Base-by-base conservation (phyloP, 352 stramenopile species). In the Phytopythium helicoides region DNA sequence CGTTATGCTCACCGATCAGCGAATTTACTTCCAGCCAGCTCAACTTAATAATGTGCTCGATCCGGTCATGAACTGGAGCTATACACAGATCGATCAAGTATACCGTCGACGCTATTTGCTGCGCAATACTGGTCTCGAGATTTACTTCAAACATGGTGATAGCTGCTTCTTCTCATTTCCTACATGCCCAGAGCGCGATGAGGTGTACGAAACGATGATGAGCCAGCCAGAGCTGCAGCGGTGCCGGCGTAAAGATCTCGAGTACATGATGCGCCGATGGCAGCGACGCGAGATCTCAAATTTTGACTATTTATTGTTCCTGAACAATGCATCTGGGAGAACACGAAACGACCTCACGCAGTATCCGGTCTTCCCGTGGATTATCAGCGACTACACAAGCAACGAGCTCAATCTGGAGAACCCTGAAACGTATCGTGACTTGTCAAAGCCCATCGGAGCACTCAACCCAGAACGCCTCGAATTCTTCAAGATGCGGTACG, bases 301-400 rank as follows among this genome's bases (percentile, higher is more conserved):
- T 64, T 99, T 97, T 56, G 82, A 93, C 11, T 97, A 97, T 60
- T 63, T 97, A 25, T 63, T 72, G 39, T 91, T 88, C 44, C 65
- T 97, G 15, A 97, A 97, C 64, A 89, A 89, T 45, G 66, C 80
- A 12, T 83, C 86, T 6, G 87, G 85, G 0, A 71, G 89, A 19
- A 92, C 76, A 22, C 66, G 73, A 26, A 95, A 96, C 53, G 89
- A 97, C 47, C 42, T 97, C 52, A 94, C 80, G 15, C 93, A 98
- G 50, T 99, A 98, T 60, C 95, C 94, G 3, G 87, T 99, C 16
- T 98, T 99, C 63, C 96, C 96, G 28, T 99, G 96, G 96, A 75
- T 99, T 18, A 52, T 99, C 7, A 36, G 70, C 44, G 84, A 98
- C 64, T 98, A 98, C 63, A 81, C 60, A 16, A 87, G 70, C 22